Base-by-base conservation (phyloP, 495 filamentous ascomycete genomes). In the Talaromyces borbonicus region DNA sequence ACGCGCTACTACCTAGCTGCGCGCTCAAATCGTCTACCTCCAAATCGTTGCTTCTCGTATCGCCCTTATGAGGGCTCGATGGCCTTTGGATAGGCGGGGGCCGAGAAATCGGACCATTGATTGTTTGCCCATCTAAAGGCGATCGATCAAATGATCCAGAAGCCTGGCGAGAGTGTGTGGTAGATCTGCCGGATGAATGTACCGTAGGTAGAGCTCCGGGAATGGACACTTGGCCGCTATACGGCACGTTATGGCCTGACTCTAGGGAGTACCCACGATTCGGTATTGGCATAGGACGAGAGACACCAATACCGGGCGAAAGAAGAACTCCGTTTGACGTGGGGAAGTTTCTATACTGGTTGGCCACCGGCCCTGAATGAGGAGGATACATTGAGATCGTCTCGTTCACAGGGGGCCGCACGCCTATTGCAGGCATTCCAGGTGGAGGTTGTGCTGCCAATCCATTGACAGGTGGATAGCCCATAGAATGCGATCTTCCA, bases 41-140 rank as follows among this genome's bases (percentile, higher is more conserved):
- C 11, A 52, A 52, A 43, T 62, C 67, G 35, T 63, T 68, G 30
- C 67, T 60, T 16, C 73, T 68, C 33, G 70, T 67, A 12, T 72
- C 61, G 33, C 74, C 68, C 31, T 60, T 60, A 7, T 78, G 76
- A 19, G 83, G 79, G 62, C 89, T 97, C 16, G 80, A 80, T 1
- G 92, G 90, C 29, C 88, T 78, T 48, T 88, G 84, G 46, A 97
- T 97, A 4, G 90, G 90, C 19, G 85, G 79, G 33, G 92, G 92
- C 23, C 85, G 79, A 19, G 77, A 71, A 45, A 90, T 84, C 1
- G 84, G 82, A 50, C 87, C 83, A 39, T 62, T 56, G 45, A 67
- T 62, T 8, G 65, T 47, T 32, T 76, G 56, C 32, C 60, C 51
- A 44, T 60, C 66, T 46, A 67, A 62, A 50, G 58, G 67, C 49